phyloP scores from a whole-genome alignment of 2,329 filamentous ascomycete genomes.

The Diplodia sapinea region DNA sequence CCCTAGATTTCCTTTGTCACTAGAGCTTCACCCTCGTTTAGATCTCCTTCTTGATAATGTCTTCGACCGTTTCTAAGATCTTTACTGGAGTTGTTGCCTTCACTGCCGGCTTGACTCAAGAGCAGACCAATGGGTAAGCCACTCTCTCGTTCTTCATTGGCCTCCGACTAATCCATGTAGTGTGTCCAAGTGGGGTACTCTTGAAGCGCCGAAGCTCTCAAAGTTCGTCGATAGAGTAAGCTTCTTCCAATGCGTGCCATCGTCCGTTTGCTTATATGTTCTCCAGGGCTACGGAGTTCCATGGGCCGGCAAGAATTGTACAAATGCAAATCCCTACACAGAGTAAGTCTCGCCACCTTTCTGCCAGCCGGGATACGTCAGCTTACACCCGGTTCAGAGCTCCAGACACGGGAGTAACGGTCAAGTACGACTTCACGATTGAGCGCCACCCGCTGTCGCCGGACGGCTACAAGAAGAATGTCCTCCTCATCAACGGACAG shows the following conservation, averaged over 20 bases:
- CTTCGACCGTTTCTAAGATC: conserved; percentile 2
- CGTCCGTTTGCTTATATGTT: background rate
- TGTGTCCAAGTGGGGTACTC: background rate
- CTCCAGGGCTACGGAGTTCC: background rate
- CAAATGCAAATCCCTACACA: conserved; percentile 22
- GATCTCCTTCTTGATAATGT: background rate
- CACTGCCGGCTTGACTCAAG: background rate
- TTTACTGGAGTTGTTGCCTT: conserved; percentile 2
- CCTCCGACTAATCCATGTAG: background rate
- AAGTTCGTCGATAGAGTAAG: conserved; percentile 2
- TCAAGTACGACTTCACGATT: conserved; percentile 32
- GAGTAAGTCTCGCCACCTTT: background rate
- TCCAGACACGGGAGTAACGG: conserved; percentile 18
- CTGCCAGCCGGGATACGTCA: too few species aligned
- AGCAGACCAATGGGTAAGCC: conserved; percentile 9
- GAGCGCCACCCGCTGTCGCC: conserved; percentile 33
- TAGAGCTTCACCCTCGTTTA: background rate
- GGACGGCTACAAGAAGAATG: conserved; percentile 41
- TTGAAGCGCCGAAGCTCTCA: background rate
- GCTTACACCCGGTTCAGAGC: background rate
- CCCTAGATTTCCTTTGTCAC: background rate
- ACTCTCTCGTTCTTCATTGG: background rate
- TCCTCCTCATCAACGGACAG: conserved; percentile 41
- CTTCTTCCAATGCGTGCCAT: background rate
- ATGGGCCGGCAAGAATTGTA: background rate